Conservation (phyloP, 2,329 filamentous ascomycete genomes). For the Metarhizium brunneum region DNA sequence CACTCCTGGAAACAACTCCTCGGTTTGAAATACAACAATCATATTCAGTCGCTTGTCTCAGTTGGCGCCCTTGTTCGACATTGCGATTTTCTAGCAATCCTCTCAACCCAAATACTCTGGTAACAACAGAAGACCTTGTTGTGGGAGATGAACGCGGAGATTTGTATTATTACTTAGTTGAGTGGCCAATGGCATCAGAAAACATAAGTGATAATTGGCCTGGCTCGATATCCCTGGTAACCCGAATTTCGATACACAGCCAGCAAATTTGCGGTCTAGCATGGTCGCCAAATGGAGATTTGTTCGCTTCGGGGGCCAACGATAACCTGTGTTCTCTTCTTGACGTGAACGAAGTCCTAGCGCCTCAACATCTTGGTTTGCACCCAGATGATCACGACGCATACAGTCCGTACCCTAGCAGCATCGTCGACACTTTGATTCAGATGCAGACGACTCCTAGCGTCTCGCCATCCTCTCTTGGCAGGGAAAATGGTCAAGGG, state of each 20-base stretch:
- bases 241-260: constrained; percentile 66
- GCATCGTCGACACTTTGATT: constrained; percentile 10
- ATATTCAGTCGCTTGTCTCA: constrained; percentile 65
- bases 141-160: constrained; percentile 78
- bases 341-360: constrained; percentile 51
- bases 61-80: constrained; percentile 62
- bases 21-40: constrained; percentile 70
- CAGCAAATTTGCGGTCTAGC: constrained; percentile 92
- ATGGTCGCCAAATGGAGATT: constrained; percentile 68
- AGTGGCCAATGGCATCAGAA: constrained; percentile 66
- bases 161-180: constrained; percentile 80
- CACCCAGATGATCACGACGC: neutral
- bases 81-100: constrained; percentile 43
- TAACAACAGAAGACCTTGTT: constrained; percentile 71
- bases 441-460: neutral
- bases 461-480: neutral
- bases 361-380: constrained; percentile 4
- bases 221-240: constrained; percentile 68
- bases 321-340: constrained; percentile 86
- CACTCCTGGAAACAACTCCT: constrained; percentile 57
- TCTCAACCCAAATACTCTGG: constrained; percentile 35
- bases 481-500: neutral
- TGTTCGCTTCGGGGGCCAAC: constrained; percentile 84
- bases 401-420: neutral
- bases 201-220: constrained; percentile 59